Base-by-base conservation (phyloP, 192 early-diverging fungal genomes). In the Haplosporangium gracile region DNA sequence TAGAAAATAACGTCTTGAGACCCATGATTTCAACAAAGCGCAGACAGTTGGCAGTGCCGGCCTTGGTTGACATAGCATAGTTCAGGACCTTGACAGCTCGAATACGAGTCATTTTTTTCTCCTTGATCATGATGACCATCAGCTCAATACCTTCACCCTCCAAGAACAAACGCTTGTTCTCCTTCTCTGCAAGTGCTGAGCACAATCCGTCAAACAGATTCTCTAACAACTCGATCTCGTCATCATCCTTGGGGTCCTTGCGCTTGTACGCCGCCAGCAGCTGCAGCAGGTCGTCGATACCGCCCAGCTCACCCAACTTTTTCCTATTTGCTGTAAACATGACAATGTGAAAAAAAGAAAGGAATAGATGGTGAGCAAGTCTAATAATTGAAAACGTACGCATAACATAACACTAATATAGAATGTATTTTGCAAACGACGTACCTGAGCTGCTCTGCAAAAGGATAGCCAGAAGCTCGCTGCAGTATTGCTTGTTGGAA, bases 171-270 rank as follows among this genome's bases (percentile, higher is more conserved):
- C 76, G 76, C 89, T 98, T 98, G 57, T 92, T 94, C 69, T 92
- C 90, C 6, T 90, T 87, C 55, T 95, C 94, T 24, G 86, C 86
- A 36, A 99, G 77, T n/a, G 91, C 82, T 29, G 92, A 92, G 87
- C 95, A 97, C 22, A 99, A 71, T 8, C 92, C 89, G 86, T 97
- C 95, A 81, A 99, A 97, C 26, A 96, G 88, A 82, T 98, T 99
- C 78, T 98, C 98, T 90, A 99, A 88, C 88, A 97, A 90, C 78
- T 99, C 98, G 53, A 93, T 90, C 76, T 98, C 98, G 77, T 98
- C 96, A 9, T 91, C 92, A 68, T 96, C 94, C 22, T 89, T 87
- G 4, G 98, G 98, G 80, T 98, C 96, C 92, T 92, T 91, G 43
- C 91, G 89, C 71, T 90, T 93, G 71, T 90, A 92, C 1, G 78